Conservation (phyloP, 345 rosid species). For the Ceriops tagal region DNA sequence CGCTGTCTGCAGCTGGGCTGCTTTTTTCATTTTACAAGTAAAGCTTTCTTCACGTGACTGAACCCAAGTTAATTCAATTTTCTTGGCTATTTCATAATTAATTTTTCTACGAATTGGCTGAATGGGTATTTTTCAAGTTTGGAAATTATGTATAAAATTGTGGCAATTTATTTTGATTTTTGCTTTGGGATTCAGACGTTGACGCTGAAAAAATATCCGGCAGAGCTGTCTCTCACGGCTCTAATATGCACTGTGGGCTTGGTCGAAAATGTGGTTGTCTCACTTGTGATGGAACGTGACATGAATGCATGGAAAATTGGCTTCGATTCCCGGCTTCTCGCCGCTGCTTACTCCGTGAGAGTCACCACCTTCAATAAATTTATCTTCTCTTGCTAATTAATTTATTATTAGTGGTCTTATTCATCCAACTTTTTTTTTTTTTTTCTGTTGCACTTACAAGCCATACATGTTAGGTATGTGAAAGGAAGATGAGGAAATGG, state of each 20-base stretch:
- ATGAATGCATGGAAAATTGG: conserved; percentile 69
- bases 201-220: conserved; percentile 82
- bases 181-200: conserved; percentile 42
- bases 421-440: no score
- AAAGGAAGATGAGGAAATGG: neutral
- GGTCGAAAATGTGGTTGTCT: conserved; percentile 49
- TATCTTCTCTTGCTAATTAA: no score
- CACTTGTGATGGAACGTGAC: conserved; percentile 67
- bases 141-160: neutral
- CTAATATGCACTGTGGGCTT: conserved; percentile 69
- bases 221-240: conserved; percentile 74
- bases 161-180: neutral
- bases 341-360: conserved; percentile 73
- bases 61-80: no score
- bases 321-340: conserved; percentile 70
- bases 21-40: conserved; percentile 48
- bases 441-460: neutral
- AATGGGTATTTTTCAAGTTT: no score
- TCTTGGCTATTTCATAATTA: no score
- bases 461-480: neutral
- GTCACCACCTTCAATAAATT: neutral
- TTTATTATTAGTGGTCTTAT: no score
- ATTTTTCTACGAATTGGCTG: no score
- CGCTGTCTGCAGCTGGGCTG: conserved; percentile 64
- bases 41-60: no score